Conservation (phyloP, 1,284 basidiomycete genomes). For the Apiotrichum laibachii region DNA sequence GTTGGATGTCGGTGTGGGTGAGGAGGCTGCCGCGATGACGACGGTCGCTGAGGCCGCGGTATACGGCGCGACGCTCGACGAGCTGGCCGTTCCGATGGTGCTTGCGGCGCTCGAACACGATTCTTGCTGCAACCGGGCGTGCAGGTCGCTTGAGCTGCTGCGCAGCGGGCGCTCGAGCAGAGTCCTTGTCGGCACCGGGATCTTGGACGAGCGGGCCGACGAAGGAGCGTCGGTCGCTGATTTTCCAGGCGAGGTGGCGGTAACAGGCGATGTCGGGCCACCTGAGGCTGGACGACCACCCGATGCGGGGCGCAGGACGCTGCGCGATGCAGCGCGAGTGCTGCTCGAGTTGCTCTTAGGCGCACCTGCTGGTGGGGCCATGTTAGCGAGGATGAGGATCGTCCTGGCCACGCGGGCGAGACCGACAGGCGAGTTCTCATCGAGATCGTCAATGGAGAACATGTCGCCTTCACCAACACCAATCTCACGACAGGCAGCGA, state of each 20-base stretch:
- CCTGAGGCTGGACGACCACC: not conserved
- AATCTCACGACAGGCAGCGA: constrained; percentile 38
- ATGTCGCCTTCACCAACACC: constrained; percentile 30
- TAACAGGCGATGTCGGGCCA: too few species aligned
- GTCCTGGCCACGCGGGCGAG: constrained; percentile 50
- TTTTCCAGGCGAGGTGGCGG: too few species aligned
- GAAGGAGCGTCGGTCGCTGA: not conserved
- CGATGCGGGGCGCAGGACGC: not conserved
- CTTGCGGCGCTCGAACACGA: constrained; percentile 1
- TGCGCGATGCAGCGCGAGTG: not conserved
- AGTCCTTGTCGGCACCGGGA: constrained; percentile 1
- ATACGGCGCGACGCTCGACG: not conserved
- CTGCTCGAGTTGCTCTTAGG: not conserved
- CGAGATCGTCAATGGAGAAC: constrained; percentile 34
- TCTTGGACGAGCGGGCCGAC: not conserved
- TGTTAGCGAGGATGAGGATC: constrained; percentile 63
- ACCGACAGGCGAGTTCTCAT: constrained; percentile 31
- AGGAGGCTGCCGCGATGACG: not conserved
- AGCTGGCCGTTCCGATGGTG: constrained; percentile 1
- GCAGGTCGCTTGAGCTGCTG: constrained; percentile 22
- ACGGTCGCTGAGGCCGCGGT: not conserved
- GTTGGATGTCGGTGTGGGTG: not conserved
- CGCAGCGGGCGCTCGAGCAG: constrained; percentile 12
- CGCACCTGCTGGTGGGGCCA: constrained; percentile 42
- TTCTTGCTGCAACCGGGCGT: constrained; percentile 13